A percentile compares a stretch with the other conserved stretches of the same genome.
phyloP scores from a whole-genome alignment of 331 rosid genomes.

The Phaseolus coccineus region DNA sequence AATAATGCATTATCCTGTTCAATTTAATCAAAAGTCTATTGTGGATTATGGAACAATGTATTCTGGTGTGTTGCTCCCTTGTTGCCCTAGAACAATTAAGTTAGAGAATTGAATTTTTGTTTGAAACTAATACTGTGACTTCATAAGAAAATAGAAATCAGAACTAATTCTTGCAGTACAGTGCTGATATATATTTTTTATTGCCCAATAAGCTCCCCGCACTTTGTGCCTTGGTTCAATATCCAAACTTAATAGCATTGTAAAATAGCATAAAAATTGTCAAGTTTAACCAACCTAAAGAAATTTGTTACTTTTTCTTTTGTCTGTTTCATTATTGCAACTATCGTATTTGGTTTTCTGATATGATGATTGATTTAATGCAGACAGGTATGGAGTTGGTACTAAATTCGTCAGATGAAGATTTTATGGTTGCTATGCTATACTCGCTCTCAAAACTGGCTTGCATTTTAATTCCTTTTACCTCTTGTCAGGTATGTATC shows the following conservation, averaged over 20 bases:
- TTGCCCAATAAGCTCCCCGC: background rate
- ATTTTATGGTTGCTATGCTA: slow-evolving; percentile 63
- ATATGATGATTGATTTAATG: slow-evolving; percentile 29
- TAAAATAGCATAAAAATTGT: background rate
- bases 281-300: background rate
- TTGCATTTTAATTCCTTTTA: slow-evolving; percentile 57
- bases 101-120: background rate
- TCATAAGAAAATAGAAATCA: background rate
- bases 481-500: slow-evolving; percentile 68
- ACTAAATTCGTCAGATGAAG: slow-evolving; percentile 60
- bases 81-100: background rate
- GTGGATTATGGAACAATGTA: slow-evolving; percentile 1
- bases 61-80: slow-evolving; percentile 20
- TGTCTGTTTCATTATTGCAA: slow-evolving; percentile 11
- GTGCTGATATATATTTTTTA: background rate
- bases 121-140: slow-evolving; percentile 14
- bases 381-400: slow-evolving; percentile 73
- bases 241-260: slow-evolving; percentile 23
- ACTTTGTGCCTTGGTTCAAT: background rate
- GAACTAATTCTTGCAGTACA: slow-evolving; percentile 16
- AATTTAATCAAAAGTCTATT: slow-evolving; percentile 9
- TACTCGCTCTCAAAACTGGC: slow-evolving; percentile 77
- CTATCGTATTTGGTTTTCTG: slow-evolving; percentile 17
- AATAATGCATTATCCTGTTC: slow-evolving; percentile 4
- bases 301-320: background rate